Evolutionary conservation across 345 rosid species (phyloP).

Genomic region (Dovyalis caffra): DNA sequence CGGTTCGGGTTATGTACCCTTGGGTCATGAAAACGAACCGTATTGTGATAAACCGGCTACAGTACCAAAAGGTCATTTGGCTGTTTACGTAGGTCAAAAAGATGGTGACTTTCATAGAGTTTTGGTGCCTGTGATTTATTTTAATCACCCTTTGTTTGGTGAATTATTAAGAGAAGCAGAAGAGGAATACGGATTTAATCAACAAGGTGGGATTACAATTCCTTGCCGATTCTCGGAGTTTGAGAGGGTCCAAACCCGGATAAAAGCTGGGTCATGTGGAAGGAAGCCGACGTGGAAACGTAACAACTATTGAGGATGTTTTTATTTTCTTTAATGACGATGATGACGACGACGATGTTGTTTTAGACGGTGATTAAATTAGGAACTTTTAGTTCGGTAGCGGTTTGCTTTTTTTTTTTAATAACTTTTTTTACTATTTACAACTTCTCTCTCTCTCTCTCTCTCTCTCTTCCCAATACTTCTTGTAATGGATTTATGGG

Average conservation of each 20-base stretch:
- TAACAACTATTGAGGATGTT: slow-evolving; percentile 10
- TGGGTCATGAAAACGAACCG: slow-evolving; percentile 35
- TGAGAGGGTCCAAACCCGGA: slow-evolving; percentile 70
- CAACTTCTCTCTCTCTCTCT: background rate
- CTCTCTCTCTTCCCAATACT: background rate
- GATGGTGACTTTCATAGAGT: slow-evolving; percentile 73
- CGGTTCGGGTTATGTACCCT: slow-evolving; percentile 40
- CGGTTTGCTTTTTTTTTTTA: background rate
- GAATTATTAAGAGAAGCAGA: slow-evolving; percentile 72
- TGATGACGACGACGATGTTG: slow-evolving; percentile 23
- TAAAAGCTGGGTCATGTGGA: slow-evolving; percentile 48
- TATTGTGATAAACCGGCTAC: slow-evolving; percentile 21
- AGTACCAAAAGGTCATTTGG: slow-evolving; percentile 78
- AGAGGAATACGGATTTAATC: slow-evolving; percentile 75
- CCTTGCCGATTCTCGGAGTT: slow-evolving; percentile 87
- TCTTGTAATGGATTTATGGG: background rate
- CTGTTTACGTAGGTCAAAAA: slow-evolving; percentile 78
- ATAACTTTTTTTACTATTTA: background rate
- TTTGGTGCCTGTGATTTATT: slow-evolving; percentile 79
- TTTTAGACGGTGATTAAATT: background rate
- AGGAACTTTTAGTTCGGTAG: background rate
- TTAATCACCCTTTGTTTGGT: slow-evolving; percentile 90
- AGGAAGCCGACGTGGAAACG: slow-evolving; percentile 43
- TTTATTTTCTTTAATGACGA: slow-evolving; percentile 1
- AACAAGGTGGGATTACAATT: slow-evolving; percentile 82